Evolutionary conservation across 2,329 filamentous ascomycete genomes (phyloP).

Genomic region (Xylaria sp.): DNA sequence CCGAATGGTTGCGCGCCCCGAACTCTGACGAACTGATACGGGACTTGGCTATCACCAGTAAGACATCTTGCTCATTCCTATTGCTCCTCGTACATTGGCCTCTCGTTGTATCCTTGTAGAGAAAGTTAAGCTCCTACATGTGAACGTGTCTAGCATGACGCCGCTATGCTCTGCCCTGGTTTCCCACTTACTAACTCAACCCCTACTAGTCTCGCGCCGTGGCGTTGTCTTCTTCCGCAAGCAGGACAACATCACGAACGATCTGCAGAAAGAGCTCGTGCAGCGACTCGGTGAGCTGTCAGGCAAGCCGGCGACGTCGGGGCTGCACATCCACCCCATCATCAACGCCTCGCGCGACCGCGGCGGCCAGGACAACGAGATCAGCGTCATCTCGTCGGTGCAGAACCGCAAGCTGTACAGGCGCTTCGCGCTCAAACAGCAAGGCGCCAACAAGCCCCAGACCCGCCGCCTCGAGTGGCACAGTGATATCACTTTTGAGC

Average conservation of each 20-base stretch:
- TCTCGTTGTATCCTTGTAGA: neutral
- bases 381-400: constrained; percentile 71
- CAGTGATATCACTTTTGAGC: constrained; percentile 68
- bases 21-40: constrained; percentile 72
- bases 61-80: constrained; percentile 32
- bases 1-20: constrained; percentile 68
- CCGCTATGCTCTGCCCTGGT: neutral
- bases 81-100: neutral
- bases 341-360: constrained; percentile 64
- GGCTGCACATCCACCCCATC: constrained; percentile 70
- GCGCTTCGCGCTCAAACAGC: constrained; percentile 23
- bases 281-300: constrained; percentile 68
- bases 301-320: constrained; percentile 65
- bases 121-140: neutral
- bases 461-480: constrained; percentile 61
- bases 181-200: neutral
- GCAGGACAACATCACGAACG: constrained; percentile 69
- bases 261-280: constrained; percentile 73
- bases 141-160: neutral
- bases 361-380: constrained; percentile 67
- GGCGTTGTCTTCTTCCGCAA: constrained; percentile 77
- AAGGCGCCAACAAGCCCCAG: constrained; percentile 54
- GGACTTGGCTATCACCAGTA: constrained; percentile 75
- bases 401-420: constrained; percentile 63
- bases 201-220: constrained; percentile 68